Conservation (phyloP, 306 rosid species). For the Calophaca sinica region DNA sequence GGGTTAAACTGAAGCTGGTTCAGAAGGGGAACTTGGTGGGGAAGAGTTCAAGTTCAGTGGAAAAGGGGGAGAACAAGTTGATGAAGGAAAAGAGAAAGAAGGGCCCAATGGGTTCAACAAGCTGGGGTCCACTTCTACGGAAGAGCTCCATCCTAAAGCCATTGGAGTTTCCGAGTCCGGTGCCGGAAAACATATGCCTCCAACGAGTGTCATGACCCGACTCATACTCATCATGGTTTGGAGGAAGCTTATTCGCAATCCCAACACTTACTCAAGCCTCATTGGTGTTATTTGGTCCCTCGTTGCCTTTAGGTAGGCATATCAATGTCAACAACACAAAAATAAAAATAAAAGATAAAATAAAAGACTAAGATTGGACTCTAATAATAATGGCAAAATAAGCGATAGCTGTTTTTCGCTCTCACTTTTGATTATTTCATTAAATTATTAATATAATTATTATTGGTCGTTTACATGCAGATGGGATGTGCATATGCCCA, state of each 20-base stretch:
- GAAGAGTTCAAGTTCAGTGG: conserved; percentile 67
- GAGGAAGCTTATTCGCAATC: conserved; percentile 95
- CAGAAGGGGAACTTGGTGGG: conserved; percentile 51
- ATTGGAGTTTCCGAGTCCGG: conserved; percentile 48
- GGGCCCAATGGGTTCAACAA: conserved; percentile 67
- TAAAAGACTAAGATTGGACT: not conserved
- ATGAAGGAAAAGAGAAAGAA: conserved; percentile 59
- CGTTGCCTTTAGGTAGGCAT: conserved; percentile 74
- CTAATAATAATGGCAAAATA: not conserved
- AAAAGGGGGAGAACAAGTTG: conserved; percentile 54
- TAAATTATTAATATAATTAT: conserved; percentile 12
- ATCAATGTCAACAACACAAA: conserved; percentile 17
- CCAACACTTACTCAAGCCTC: conserved; percentile 95
- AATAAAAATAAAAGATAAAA: not conserved
- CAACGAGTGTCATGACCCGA: conserved; percentile 97
- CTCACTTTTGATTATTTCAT: not conserved
- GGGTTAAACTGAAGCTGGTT: conserved; percentile 46
- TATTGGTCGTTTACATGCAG: conserved; percentile 47
- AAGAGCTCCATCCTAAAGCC: conserved; percentile 71
- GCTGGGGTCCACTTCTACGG: conserved; percentile 63
- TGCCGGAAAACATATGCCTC: conserved; percentile 80
- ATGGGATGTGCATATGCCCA: conserved; percentile 88
- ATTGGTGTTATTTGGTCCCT: conserved; percentile 91
- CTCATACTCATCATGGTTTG: conserved; percentile 94
- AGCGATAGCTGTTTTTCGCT: conserved; percentile 1